Base-by-base conservation (phyloP, 2,329 filamentous ascomycete genomes). In the Chalaropsis ovoidea region DNA sequence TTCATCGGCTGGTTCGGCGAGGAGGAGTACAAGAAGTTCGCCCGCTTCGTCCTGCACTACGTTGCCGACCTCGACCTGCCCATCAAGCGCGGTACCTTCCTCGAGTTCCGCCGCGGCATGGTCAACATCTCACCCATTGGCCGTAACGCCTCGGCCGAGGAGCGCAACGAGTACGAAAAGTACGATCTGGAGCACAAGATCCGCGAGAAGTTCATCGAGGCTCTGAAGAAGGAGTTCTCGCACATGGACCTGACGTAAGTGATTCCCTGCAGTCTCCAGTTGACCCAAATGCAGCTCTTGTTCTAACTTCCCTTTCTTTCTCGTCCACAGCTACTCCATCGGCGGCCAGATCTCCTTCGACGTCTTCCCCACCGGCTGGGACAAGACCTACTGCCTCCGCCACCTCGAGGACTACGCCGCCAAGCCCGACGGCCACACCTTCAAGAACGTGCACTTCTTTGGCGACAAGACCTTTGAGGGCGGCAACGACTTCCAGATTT, bases 341-440 rank as follows among this genome's bases (percentile, higher is more conserved):
- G 94, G 94, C 71, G 94, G 94, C 64, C 90, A 96, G 75, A 96
- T 99, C 77, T 96, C 92, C 68, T 99, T 99, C 76, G 94, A 99
- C 74, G 89, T 97, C 72, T 99, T 99, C 82, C 94, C 94, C 69
- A 84, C 80, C 1, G 94, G 94, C 73, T 99, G 94, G 94, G 94
- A 99, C 79, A 99, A 97, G 86, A 96, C 90, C 10, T 99, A 96
- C 82, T 96, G 92, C 79, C 81, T 97, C 70, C 80, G 84, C 71
- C 92, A 96, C 77, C 80, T 97, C 68, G 90, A 94, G 78, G 82
- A 82, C 69, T 92, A 96, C 76, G 86, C 87, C 69, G 78, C 82
- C 77, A 80, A 82, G 74, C 80, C 82, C 49, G 86, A 84, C 72
- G 86, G 87, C 69, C 79, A 95, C 69, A 78, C 86, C 27, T 97